Percentiles rank a stretch among this genome's conserved stretches.
These are phyloP conservation scores for Monosporozyma servazzii DNA, from an alignment of 805 yeast genomes.

Conservation along the genomic window DNA sequence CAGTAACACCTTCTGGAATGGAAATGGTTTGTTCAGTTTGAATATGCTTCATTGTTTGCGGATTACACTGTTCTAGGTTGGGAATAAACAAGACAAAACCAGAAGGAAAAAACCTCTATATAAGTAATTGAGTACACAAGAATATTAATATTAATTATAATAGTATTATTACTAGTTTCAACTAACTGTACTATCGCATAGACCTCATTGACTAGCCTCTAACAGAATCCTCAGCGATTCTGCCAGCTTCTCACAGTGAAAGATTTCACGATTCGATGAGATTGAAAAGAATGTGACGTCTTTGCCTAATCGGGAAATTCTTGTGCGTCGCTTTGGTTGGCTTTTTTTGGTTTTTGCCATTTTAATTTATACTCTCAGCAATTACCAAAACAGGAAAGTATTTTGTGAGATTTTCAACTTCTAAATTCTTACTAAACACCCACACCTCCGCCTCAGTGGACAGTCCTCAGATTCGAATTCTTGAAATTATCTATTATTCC, in stretches of 20 bases:
- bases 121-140: too few species aligned
- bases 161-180: too few species aligned
- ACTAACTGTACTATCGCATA: background rate
- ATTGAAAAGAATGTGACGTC: background rate
- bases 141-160: too few species aligned
- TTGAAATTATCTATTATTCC: too few species aligned
- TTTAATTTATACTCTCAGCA: too few species aligned
- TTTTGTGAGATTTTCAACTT: too few species aligned
- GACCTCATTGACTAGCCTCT: background rate
- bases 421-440: too few species aligned
- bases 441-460: too few species aligned
- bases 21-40: slow-evolving; percentile 78
- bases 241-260: background rate
- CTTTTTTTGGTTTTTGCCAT: too few species aligned
- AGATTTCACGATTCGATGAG: background rate
- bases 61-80: background rate
- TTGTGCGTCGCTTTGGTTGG: background rate
- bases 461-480: too few species aligned
- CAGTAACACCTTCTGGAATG: slow-evolving; percentile 87
- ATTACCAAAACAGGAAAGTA: background rate
- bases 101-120: too few species aligned
- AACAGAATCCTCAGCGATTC: background rate
- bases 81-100: too few species aligned
- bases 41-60: slow-evolving; percentile 60
- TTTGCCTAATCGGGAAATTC: background rate